Percentiles rank a stretch among this genome's conserved stretches.
These are phyloP conservation scores for Gillenia trifoliata DNA, from an alignment of 306 rosid genomes.

Conservation along the genomic window DNA sequence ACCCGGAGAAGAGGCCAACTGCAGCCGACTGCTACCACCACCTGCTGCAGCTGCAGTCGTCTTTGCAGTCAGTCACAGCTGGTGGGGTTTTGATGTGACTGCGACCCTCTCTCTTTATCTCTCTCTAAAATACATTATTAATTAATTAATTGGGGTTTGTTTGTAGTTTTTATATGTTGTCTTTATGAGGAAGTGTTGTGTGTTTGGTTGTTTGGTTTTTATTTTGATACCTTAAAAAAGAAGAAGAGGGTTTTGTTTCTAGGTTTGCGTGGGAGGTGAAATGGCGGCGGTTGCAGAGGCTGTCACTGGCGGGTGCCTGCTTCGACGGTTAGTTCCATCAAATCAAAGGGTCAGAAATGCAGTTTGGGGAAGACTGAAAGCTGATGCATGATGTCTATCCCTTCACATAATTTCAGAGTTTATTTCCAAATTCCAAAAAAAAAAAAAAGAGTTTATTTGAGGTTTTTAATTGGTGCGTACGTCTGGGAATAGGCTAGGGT, in stretches of 20 bases:
- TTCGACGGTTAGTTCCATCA: conserved; percentile 8
- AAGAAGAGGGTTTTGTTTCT: background rate
- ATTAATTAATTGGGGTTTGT: background rate
- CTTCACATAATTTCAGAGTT: background rate
- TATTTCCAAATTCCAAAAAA: too few species aligned
- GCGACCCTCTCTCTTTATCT: background rate
- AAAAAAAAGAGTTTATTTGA: background rate
- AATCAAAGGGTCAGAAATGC: conserved; percentile 3
- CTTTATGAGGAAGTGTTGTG: background rate
- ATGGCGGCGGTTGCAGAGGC: conserved; percentile 6
- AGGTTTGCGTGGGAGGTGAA: background rate
- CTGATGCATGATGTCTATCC: background rate
- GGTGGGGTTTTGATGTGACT: conserved; percentile 57
- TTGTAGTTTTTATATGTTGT: background rate
- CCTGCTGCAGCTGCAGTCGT: conserved; percentile 83
- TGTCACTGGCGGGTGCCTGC: background rate
- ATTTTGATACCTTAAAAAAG: background rate
- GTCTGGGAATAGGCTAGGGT: background rate
- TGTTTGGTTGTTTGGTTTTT: background rate
- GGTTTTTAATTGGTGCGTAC: background rate
- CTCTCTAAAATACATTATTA: background rate
- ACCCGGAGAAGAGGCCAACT: conserved; percentile 83
- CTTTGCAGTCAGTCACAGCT: conserved; percentile 36
- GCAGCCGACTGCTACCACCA: conserved; percentile 99
- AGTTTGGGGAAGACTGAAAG: background rate